A percentile compares a stretch with the other conserved stretches of the same genome.
Conservation (phyloP, 2,329 filamentous ascomycete species). For the Raffaelea ambrosiae region DNA sequence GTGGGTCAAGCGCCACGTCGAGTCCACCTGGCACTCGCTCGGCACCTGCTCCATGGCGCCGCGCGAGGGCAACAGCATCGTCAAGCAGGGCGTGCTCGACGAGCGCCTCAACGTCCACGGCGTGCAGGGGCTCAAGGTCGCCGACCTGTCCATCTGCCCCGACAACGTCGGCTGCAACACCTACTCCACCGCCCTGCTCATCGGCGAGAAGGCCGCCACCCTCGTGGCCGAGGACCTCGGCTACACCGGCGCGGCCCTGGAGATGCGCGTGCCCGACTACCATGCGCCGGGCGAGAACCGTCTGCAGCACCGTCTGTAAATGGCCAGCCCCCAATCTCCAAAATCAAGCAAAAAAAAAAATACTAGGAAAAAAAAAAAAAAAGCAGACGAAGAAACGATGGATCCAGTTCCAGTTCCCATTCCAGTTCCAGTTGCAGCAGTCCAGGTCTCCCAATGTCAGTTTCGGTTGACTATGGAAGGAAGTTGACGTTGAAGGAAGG, state of each 20-base stretch:
- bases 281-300: conserved; percentile 43
- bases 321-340: no score
- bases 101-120: conserved; percentile 71
- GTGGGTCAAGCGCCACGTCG: conserved; percentile 62
- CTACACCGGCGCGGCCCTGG: conserved; percentile 62
- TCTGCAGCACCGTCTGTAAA: conserved; percentile 30
- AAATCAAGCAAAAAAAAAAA: no score
- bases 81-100: conserved; percentile 71
- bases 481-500: no score
- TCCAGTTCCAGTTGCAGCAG: no score
- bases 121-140: conserved; percentile 68
- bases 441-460: no score
- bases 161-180: conserved; percentile 69
- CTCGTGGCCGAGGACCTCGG: conserved; percentile 66
- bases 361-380: no score
- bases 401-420: no score
- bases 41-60: conserved; percentile 73
- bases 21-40: conserved; percentile 64
- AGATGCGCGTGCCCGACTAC: conserved; percentile 67
- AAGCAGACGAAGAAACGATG: no score
- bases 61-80: conserved; percentile 66
- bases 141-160: conserved; percentile 67
- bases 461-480: no score
- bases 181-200: conserved; percentile 62
- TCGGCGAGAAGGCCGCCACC: conserved; percentile 66